phyloP scores from a whole-genome alignment of 108 stramenopile genomes.

The Cyclotella choctawhatcheeana region DNA sequence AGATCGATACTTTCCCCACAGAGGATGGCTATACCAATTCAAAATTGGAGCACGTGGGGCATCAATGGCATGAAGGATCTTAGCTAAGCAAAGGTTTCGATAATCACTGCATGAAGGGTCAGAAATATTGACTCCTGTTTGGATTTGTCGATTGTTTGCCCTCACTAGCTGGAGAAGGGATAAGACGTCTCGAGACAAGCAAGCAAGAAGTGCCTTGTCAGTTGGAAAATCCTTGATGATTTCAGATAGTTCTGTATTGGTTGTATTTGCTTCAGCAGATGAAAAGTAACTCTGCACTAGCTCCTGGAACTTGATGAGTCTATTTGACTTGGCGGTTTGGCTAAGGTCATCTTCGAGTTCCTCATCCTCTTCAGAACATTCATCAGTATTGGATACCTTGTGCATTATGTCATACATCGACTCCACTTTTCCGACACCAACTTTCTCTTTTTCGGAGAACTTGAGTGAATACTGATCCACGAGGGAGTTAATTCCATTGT shows the following conservation, averaged over 20 bases:
- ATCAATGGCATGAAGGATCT: conserved; percentile 83
- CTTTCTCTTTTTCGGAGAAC: conserved; percentile 55
- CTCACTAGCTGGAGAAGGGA: conserved; percentile 50
- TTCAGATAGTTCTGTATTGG: neutral
- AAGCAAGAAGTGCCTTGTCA: conserved; percentile 24
- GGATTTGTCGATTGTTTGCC: conserved; percentile 19
- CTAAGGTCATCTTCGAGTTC: conserved; percentile 10
- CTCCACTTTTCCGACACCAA: conserved; percentile 68
- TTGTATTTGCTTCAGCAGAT: conserved; percentile 1
- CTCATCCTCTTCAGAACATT: conserved; percentile 22
- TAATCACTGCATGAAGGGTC: conserved; percentile 56
- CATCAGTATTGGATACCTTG: conserved; percentile 41
- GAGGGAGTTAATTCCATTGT: conserved; percentile 27
- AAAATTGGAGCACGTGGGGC: conserved; percentile 58
- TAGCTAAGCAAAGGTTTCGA: conserved; percentile 67
- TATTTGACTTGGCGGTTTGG: conserved; percentile 51
- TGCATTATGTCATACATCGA: conserved; percentile 69
- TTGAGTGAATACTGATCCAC: conserved; percentile 35
- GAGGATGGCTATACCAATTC: conserved; percentile 55
- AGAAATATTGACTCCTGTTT: conserved; percentile 35
- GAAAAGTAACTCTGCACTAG: conserved; percentile 60
- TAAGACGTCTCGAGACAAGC: conserved; percentile 44
- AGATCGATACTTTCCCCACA: conserved; percentile 75
- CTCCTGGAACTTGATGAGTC: conserved; percentile 68
- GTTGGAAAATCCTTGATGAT: conserved; percentile 45